phyloP scores from a whole-genome alignment of 805 yeast species.

The Saturnispora dispora region DNA sequence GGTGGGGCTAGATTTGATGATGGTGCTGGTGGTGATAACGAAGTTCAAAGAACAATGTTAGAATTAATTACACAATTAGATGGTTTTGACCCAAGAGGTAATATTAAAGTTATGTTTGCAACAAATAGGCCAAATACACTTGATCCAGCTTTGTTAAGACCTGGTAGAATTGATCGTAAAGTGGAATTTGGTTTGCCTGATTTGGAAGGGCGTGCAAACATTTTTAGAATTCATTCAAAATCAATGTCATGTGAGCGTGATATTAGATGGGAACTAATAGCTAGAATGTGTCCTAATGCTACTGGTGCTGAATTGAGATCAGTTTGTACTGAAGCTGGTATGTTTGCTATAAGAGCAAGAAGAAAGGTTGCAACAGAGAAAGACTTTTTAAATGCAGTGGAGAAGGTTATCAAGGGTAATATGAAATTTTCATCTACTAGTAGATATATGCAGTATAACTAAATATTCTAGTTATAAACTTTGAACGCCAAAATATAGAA shows the following conservation, averaged over 20 bases:
- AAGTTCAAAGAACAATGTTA: slow-evolving; percentile 98
- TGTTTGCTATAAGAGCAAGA: slow-evolving; percentile 98
- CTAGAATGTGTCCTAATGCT: slow-evolving; percentile 94
- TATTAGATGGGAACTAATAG: slow-evolving; percentile 96
- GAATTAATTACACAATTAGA: slow-evolving; percentile 96
- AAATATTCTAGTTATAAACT: slow-evolving; percentile 12
- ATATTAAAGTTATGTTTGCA: slow-evolving; percentile 98
- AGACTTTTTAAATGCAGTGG: slow-evolving; percentile 96
- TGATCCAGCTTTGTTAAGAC: slow-evolving; percentile 95
- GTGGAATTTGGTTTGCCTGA: slow-evolving; percentile 97
- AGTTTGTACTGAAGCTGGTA: slow-evolving; percentile 98
- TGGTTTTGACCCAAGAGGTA: slow-evolving; percentile 98
- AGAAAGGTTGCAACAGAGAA: slow-evolving; percentile 97
- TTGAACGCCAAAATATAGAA: neutral
- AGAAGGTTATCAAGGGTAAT: slow-evolving; percentile 97
- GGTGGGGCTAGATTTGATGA: slow-evolving; percentile 99
- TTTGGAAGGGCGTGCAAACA: slow-evolving; percentile 95
- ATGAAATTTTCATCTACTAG: slow-evolving; percentile 95
- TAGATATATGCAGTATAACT: slow-evolving; percentile 97
- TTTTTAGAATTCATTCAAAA: slow-evolving; percentile 93
- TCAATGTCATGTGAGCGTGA: slow-evolving; percentile 97
- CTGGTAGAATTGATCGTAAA: slow-evolving; percentile 98
- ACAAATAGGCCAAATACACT: slow-evolving; percentile 96
- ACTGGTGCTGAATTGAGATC: slow-evolving; percentile 99
- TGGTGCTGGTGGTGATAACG: slow-evolving; percentile 99